Percentiles rank a stretch among this genome's conserved stretches.
phyloP scores from a whole-genome alignment of 208 protist species.

The Naegleria gruberi region DNA sequence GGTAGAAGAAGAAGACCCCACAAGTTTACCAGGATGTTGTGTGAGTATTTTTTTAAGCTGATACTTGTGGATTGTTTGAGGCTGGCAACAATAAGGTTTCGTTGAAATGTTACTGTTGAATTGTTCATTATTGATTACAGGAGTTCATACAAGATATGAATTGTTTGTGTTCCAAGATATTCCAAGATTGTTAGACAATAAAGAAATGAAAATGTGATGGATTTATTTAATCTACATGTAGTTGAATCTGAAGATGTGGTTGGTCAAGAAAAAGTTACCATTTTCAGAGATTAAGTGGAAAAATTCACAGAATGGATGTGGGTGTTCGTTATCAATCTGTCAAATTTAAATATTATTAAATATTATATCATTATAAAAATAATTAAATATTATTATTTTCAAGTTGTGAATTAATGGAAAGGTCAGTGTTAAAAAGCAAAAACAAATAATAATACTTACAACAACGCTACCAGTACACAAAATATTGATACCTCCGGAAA shows the following conservation, averaged over 20 bases:
- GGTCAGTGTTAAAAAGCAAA: neutral
- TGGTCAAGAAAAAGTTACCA: neutral
- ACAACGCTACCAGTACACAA: slow-evolving; percentile 54
- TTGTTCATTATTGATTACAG: too few species aligned
- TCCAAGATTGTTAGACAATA: too few species aligned
- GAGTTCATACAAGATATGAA: too few species aligned
- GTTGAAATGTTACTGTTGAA: too few species aligned
- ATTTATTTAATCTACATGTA: neutral
- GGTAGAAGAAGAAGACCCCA: too few species aligned
- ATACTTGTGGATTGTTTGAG: too few species aligned
- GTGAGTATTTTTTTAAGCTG: too few species aligned
- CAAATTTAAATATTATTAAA: neutral
- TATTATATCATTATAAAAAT: too few species aligned
- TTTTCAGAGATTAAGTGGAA: neutral
- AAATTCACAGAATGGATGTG: neutral
- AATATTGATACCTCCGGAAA: slow-evolving; percentile 59
- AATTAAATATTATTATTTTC: neutral
- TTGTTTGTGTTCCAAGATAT: too few species aligned
- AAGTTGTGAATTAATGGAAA: neutral
- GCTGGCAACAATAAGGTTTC: too few species aligned
- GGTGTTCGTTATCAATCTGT: neutral
- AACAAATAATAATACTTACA: neutral
- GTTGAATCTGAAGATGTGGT: neutral
- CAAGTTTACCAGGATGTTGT: too few species aligned
- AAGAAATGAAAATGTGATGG: neutral